A percentile compares a stretch with the other conserved stretches of the same genome.
Conservation (phyloP, 106 monocot species). For the Acorus calamus region DNA sequence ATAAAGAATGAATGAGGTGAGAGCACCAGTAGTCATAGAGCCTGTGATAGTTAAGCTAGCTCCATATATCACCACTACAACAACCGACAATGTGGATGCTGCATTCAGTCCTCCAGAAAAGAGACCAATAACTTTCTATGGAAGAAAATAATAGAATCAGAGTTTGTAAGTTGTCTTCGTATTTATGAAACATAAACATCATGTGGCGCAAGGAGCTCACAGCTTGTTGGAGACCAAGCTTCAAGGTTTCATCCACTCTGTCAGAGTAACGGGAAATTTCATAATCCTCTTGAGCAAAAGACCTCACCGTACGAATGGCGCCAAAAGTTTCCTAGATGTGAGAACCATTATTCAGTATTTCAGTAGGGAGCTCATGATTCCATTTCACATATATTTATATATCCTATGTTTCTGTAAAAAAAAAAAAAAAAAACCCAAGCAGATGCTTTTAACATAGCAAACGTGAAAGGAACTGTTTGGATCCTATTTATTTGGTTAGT, state of each 20-base stretch:
- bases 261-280: slow-evolving; percentile 86
- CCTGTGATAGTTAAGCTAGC: slow-evolving; percentile 83
- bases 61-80: slow-evolving; percentile 81
- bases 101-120: slow-evolving; percentile 88
- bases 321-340: slow-evolving; percentile 83
- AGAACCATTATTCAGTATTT: neutral
- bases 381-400: neutral
- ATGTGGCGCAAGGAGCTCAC: slow-evolving; percentile 35
- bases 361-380: neutral
- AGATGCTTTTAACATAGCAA: too few relatives aligned
- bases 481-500: too few relatives aligned
- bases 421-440: too few relatives aligned
- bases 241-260: slow-evolving; percentile 89
- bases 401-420: neutral
- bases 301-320: slow-evolving; percentile 93
- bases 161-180: neutral
- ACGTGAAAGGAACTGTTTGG: too few relatives aligned
- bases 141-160: neutral
- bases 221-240: slow-evolving; percentile 96
- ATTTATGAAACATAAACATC: slow-evolving; percentile 1
- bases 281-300: slow-evolving; percentile 84
- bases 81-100: slow-evolving; percentile 83
- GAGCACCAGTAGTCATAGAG: slow-evolving; percentile 81
- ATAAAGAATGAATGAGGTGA: slow-evolving; percentile 98
- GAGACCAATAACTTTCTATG: slow-evolving; percentile 76